A percentile compares a stretch with the other conserved stretches of the same genome.
Conservation (phyloP, 2,329 filamentous ascomycete genomes). For the Sarocladiaceae sp. region DNA sequence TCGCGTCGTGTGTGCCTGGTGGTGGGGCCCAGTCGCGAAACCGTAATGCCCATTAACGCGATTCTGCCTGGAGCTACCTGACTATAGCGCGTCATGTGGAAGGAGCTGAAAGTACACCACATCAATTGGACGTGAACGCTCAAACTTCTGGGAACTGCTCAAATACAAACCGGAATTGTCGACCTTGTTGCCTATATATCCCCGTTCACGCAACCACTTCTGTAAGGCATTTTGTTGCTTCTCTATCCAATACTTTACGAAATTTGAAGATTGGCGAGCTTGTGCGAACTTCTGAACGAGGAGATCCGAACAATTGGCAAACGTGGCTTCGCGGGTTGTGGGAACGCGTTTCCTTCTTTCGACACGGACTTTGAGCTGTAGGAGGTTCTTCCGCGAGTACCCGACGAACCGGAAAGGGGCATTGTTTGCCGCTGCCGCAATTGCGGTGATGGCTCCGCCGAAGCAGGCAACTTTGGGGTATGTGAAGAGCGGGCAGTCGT, state of each 20-base stretch:
- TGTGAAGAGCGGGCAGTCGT: conserved; percentile 70
- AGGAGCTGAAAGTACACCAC: conserved; percentile 8
- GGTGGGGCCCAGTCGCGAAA: background rate
- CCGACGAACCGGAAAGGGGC: background rate
- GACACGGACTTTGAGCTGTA: background rate
- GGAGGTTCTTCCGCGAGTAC: background rate
- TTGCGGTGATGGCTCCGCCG: conserved; percentile 38
- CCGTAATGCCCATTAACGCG: conserved; percentile 34
- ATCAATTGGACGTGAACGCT: background rate
- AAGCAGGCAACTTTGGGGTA: conserved; percentile 89
- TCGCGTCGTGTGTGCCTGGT: conserved; percentile 6
- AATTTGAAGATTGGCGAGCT: no score
- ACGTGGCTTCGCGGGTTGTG: background rate
- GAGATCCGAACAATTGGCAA: background rate
- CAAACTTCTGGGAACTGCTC: no score
- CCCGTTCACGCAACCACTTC: no score
- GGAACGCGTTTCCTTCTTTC: background rate
- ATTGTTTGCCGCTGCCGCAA: background rate
- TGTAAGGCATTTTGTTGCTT: no score
- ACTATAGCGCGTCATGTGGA: conserved; percentile 30
- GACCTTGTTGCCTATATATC: no score
- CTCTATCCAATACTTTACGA: no score
- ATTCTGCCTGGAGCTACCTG: conserved; percentile 26
- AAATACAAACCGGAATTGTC: no score
- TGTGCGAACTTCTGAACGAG: no score